Base-by-base conservation (phyloP, 768 basidiomycete species). In the Kwoniella shandongensis region DNA sequence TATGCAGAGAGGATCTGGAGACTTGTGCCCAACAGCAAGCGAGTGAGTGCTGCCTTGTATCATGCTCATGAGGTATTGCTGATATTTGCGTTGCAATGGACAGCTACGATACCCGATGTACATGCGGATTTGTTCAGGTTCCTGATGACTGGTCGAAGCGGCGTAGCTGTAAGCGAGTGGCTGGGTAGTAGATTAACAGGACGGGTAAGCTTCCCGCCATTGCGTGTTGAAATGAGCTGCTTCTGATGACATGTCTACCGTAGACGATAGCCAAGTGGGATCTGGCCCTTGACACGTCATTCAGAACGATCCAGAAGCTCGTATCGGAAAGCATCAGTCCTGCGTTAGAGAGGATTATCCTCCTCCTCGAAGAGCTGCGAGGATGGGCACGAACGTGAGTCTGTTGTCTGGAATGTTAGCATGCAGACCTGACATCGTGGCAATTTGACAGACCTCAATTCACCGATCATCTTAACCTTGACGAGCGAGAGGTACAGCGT, bases 181-280 rank as follows among this genome's bases (percentile, higher is more conserved):
- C 51, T 72, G 25, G 70, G 70, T 4, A 72, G 66, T 39, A 40
- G 59, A 6, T 50, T 72, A 12, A 72, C 70, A 1, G 63, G 61
- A n/a, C 38, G 70, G 39, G 68, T 68, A 22, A 54, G 64, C 57
- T 1, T 1, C 50, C 13, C 32, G 17, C 4, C n/a, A n/a, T n/a
- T n/a, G n/a, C n/a, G n/a, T n/a, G n/a, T n/a, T n/a, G n/a, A n/a
- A n/a, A n/a, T n/a, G n/a, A n/a, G n/a, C n/a, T n/a, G n/a, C n/a
- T n/a, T n/a, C n/a, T n/a, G n/a, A n/a, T n/a, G n/a, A n/a, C 46
- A 32, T 32, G 44, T 8, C 32, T 32, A 32, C 6, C 32, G 30
- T 26, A 71, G 69, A 67, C 64, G n/a, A 44, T 69, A 20, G 52
- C 67, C 5, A 72, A 69, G 44, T 72, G 70, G 70, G 65, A 72